These are phyloP conservation scores for Phytophthora syringae DNA, from an alignment of 352 stramenopile genomes.

Conservation along the genomic window DNA sequence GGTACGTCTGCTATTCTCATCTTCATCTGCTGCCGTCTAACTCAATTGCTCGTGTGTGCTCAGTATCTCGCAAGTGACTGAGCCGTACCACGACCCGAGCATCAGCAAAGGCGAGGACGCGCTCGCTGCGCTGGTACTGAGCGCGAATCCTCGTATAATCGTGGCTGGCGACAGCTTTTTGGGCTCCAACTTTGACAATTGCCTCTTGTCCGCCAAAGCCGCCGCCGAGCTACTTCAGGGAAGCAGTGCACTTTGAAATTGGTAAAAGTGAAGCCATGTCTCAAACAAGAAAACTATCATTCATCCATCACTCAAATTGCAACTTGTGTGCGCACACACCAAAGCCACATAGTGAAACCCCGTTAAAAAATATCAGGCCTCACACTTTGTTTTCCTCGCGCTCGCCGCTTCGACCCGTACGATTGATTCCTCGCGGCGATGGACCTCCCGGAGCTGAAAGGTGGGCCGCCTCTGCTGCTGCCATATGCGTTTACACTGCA, in stretches of 20 bases:
- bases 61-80: slow-evolving; percentile 74
- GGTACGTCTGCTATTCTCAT: slow-evolving; percentile 39
- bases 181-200: slow-evolving; percentile 78
- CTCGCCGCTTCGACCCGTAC: neutral
- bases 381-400: slow-evolving; percentile 20
- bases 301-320: slow-evolving; percentile 11
- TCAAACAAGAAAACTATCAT: slow-evolving; percentile 22
- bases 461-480: slow-evolving; percentile 33
- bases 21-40: slow-evolving; percentile 1
- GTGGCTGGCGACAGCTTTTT: slow-evolving; percentile 73
- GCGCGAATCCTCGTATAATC: slow-evolving; percentile 58
- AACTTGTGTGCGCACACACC: slow-evolving; percentile 14
- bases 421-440: slow-evolving; percentile 38
- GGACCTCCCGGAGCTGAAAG: slow-evolving; percentile 86
- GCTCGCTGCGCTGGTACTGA: slow-evolving; percentile 46
- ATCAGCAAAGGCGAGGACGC: slow-evolving; percentile 14
- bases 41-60: slow-evolving; percentile 4
- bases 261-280: slow-evolving; percentile 7
- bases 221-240: slow-evolving; percentile 37
- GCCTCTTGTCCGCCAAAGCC: slow-evolving; percentile 64
- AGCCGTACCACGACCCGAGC: slow-evolving; percentile 43
- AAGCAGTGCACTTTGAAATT: slow-evolving; percentile 47
- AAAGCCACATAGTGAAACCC: slow-evolving; percentile 5
- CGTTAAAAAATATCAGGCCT: slow-evolving; percentile 20
- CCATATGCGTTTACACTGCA: neutral